These are phyloP conservation scores for Luzula sylvatica DNA, from an alignment of 176 grass and related monocot species.

Conservation along the genomic window DNA sequence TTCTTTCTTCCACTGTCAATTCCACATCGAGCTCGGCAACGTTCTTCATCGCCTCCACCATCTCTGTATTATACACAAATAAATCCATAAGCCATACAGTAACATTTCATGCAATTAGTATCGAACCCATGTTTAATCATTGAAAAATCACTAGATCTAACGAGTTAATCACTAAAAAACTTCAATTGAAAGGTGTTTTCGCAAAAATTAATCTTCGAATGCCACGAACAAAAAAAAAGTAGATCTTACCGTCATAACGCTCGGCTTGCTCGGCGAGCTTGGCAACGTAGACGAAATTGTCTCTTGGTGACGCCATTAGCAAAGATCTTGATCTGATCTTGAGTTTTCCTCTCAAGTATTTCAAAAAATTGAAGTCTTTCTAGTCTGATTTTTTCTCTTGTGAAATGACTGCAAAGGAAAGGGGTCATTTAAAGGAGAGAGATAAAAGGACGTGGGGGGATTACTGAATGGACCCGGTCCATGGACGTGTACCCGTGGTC, in stretches of 20 bases:
- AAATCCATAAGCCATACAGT: not conserved
- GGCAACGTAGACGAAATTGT: conserved; percentile 24
- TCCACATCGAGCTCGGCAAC: conserved; percentile 38
- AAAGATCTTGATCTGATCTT: conserved; percentile 18
- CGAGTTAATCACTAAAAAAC: not conserved
- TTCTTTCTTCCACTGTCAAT: conserved; percentile 51
- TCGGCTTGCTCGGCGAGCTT: conserved; percentile 25
- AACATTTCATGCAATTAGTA: not conserved
- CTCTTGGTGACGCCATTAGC: conserved; percentile 14
- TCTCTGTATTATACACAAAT: conserved; percentile 25
- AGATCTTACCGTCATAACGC: conserved; percentile 17
- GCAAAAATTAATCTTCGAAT: not conserved
- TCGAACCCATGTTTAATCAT: not conserved
- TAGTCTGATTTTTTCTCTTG: not conserved
- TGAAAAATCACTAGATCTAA: not conserved
- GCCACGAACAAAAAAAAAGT: not conserved
- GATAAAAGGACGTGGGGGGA: not conserved
- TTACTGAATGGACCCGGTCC: too few relatives aligned
- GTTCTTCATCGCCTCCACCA: conserved; percentile 56
- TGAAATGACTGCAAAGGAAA: conserved; percentile 6
- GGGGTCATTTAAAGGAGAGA: conserved; percentile 16
- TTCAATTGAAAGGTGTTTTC: not conserved
- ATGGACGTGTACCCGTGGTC: too few relatives aligned
- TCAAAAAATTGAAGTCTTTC: not conserved
- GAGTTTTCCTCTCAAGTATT: not conserved